phyloP scores from a whole-genome alignment of 768 basidiomycete species.

The Candolleomyces eurysporus region DNA sequence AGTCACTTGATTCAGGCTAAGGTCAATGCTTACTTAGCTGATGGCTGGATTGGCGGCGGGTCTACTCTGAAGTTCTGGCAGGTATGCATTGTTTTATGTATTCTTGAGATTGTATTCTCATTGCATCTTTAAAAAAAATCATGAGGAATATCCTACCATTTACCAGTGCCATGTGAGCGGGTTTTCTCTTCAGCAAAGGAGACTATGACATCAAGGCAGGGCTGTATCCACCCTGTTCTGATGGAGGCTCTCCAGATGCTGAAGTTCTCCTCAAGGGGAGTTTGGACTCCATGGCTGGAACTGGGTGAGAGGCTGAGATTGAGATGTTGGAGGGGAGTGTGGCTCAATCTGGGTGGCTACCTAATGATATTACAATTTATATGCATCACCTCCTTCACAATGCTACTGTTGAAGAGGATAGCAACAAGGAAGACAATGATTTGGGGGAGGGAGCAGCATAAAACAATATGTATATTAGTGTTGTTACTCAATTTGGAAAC shows the following conservation, averaged over 20 bases:
- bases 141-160: background rate
- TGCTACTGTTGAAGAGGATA: background rate
- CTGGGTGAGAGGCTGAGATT: background rate
- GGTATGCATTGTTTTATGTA: background rate
- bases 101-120: background rate
- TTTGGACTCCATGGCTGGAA: background rate
- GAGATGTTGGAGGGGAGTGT: background rate
- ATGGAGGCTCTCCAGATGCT: conserved; percentile 10
- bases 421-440: background rate
- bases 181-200: conserved; percentile 8
- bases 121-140: background rate
- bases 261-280: background rate
- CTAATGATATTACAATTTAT: background rate
- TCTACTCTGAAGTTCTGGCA: conserved; percentile 1
- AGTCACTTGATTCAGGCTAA: background rate
- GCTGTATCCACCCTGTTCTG: background rate
- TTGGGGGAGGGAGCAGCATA: background rate
- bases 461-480: too few relatives aligned
- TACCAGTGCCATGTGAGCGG: conserved; percentile 6
- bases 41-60: background rate
- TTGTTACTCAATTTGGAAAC: too few relatives aligned
- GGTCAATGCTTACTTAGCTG: background rate
- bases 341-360: background rate
- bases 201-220: background rate
- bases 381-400: background rate